A percentile compares a stretch with the other conserved stretches of the same genome.
These are phyloP conservation scores for Wickerhamomyces sydowiorum DNA, from an alignment of 805 yeast genomes.

Conservation along the genomic window DNA sequence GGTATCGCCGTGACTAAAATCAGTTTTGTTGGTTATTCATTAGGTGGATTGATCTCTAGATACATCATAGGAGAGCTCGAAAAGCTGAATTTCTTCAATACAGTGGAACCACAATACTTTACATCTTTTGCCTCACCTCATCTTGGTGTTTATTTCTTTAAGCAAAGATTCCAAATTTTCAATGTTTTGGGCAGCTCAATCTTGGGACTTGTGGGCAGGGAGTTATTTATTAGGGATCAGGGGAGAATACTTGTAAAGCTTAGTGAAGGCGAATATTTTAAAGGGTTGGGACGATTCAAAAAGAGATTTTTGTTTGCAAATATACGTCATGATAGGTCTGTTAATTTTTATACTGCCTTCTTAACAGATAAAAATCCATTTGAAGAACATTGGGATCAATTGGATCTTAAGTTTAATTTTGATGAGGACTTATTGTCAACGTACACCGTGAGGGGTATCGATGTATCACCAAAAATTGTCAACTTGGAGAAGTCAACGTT, in stretches of 20 bases:
- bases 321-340: slow-evolving; percentile 77
- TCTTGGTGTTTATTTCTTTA: slow-evolving; percentile 52
- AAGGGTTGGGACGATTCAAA: slow-evolving; percentile 54
- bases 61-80: slow-evolving; percentile 71
- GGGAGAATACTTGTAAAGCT: slow-evolving; percentile 39
- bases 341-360: slow-evolving; percentile 79
- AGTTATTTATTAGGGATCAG: slow-evolving; percentile 53
- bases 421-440: slow-evolving; percentile 31
- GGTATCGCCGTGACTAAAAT: slow-evolving; percentile 40
- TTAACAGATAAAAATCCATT: slow-evolving; percentile 74
- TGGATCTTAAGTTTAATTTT: slow-evolving; percentile 37
- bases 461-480: slow-evolving; percentile 44
- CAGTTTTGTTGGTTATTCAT: slow-evolving; percentile 80
- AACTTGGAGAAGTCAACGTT: slow-evolving; percentile 35
- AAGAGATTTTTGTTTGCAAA: slow-evolving; percentile 64
- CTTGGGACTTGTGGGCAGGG: slow-evolving; percentile 67
- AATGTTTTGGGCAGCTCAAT: slow-evolving; percentile 49
- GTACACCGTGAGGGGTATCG: slow-evolving; percentile 30
- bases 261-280: slow-evolving; percentile 35
- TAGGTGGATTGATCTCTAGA: slow-evolving; percentile 83
- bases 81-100: slow-evolving; percentile 48
- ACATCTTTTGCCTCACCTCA: slow-evolving; percentile 79
- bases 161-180: slow-evolving; percentile 28
- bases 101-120: slow-evolving; percentile 54
- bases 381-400: slow-evolving; percentile 42